phyloP scores from a whole-genome alignment of 495 filamentous ascomycete genomes.

The Penicillium samsonianum region DNA sequence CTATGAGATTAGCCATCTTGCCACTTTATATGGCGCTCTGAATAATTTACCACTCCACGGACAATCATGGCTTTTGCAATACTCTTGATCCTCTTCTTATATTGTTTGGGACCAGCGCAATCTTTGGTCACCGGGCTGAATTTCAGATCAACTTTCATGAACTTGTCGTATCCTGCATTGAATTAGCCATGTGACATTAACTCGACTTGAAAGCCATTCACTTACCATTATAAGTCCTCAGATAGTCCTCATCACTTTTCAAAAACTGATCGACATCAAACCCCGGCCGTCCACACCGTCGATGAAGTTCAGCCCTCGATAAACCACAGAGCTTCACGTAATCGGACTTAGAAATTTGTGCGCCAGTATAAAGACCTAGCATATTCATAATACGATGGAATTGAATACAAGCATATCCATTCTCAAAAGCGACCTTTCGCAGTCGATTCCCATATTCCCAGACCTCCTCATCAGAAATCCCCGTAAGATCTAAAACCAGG shows the following conservation, averaged over 20 bases:
- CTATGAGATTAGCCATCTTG: neutral
- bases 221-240: conserved; percentile 13
- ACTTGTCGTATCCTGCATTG: conserved; percentile 10
- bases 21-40: neutral
- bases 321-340: conserved; percentile 5
- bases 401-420: conserved; percentile 25
- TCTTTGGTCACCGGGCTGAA: conserved; percentile 11
- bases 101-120: conserved; percentile 9
- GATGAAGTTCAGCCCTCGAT: conserved; percentile 11
- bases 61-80: conserved; percentile 12
- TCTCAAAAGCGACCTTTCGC: conserved; percentile 39
- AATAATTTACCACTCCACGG: conserved; percentile 7
- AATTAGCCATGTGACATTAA: neutral
- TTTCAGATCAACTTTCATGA: conserved; percentile 14
- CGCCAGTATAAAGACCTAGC: conserved; percentile 1
- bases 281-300: neutral
- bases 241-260: conserved; percentile 9
- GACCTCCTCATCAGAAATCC: conserved; percentile 49
- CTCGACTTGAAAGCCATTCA: neutral
- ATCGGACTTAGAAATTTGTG: conserved; percentile 1
- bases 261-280: conserved; percentile 12
- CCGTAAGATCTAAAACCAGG: conserved; percentile 44
- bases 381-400: conserved; percentile 15
- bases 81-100: conserved; percentile 11
- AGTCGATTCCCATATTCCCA: conserved; percentile 55